Conservation (phyloP, 2,329 filamentous ascomycete genomes). For the Colletotrichum godetiae region DNA sequence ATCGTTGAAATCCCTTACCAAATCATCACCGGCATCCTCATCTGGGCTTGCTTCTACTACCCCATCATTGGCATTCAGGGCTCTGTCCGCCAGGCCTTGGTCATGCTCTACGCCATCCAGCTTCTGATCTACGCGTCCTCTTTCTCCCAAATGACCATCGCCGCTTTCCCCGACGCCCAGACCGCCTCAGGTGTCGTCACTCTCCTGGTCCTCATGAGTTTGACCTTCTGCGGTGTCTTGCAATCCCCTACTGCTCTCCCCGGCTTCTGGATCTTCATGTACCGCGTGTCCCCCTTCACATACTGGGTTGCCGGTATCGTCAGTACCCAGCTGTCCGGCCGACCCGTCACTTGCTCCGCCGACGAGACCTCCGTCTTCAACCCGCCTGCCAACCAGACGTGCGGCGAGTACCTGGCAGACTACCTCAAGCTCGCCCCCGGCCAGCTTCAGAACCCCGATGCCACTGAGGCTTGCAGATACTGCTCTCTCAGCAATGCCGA, state of each 20-base stretch:
- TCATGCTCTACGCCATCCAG: conserved; percentile 72
- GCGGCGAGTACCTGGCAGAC: conserved; percentile 69
- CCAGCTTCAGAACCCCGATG: conserved; percentile 70
- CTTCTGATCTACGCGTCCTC: conserved; percentile 79
- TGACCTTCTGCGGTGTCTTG: conserved; percentile 74
- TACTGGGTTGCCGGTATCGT: conserved; percentile 78
- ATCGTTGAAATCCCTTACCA: conserved; percentile 80
- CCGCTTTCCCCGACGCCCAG: conserved; percentile 75
- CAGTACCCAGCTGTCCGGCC: conserved; percentile 70
- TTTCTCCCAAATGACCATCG: conserved; percentile 80
- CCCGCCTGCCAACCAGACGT: conserved; percentile 71
- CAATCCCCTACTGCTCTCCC: conserved; percentile 69
- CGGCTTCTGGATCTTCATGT: conserved; percentile 84
- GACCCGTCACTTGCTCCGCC: conserved; percentile 62
- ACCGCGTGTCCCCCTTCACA: conserved; percentile 73
- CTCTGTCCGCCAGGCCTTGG: conserved; percentile 69
- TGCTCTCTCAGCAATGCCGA: conserved; percentile 73
- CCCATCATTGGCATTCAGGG: conserved; percentile 62
- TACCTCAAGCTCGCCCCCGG: conserved; percentile 65
- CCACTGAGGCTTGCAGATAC: conserved; percentile 70
- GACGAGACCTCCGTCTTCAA: conserved; percentile 73
- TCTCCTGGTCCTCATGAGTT: conserved; percentile 67
- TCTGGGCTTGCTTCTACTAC: conserved; percentile 77
- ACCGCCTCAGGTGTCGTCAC: conserved; percentile 74
- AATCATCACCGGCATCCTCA: conserved; percentile 70